Conservation (phyloP, 441 rosid genomes). For the Erodium moschatum region DNA sequence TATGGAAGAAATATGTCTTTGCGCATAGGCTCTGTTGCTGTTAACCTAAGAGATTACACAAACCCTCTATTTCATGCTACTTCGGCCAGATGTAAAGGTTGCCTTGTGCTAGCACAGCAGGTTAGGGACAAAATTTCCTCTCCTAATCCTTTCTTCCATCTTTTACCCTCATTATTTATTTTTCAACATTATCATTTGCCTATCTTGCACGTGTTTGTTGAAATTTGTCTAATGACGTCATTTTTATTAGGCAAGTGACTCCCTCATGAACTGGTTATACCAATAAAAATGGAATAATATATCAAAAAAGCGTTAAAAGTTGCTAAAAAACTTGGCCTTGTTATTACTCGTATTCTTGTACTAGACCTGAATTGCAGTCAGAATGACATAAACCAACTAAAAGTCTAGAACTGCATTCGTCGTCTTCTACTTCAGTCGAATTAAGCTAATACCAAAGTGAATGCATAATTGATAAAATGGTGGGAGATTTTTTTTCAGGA, state of each 20-base stretch:
- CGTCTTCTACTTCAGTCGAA: neutral
- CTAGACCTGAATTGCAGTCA: neutral
- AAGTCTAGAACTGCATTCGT: neutral
- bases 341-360: neutral
- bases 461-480: neutral
- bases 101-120: conserved; percentile 94
- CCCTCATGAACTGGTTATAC: neutral
- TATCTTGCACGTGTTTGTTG: conserved; percentile 55
- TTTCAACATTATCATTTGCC: conserved; percentile 48
- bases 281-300: neutral
- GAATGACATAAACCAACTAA: neutral
- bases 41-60: conserved; percentile 73
- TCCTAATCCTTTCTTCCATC: conserved; percentile 1
- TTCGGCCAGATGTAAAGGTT: conserved; percentile 84
- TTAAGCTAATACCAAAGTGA: neutral
- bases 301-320: neutral
- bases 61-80: conserved; percentile 77
- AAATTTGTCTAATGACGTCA: neutral
- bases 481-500: neutral
- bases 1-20: conserved; percentile 78
- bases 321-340: neutral
- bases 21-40: conserved; percentile 51
- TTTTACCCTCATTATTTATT: conserved; percentile 8
- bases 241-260: neutral
- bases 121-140: conserved; percentile 30